Evolutionary conservation across 2,329 filamentous ascomycete species (phyloP).

Genomic region (Cordyceps cicadae): DNA sequence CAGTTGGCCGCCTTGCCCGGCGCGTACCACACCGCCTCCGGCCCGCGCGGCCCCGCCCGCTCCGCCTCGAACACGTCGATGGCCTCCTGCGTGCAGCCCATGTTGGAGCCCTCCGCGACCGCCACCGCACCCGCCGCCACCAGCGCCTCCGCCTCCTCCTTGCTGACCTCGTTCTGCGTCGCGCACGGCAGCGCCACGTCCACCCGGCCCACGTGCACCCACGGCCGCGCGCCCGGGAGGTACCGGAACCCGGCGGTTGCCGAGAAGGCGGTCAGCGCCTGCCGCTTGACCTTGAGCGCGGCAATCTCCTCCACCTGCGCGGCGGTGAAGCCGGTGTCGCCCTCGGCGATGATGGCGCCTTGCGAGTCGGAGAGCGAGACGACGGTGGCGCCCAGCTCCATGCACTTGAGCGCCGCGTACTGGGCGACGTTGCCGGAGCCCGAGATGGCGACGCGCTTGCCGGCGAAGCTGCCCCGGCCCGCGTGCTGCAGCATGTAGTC

Average conservation of each 20-base stretch:
- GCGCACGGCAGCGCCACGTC: constrained; percentile 89
- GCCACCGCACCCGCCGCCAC: constrained; percentile 69
- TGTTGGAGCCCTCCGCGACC: constrained; percentile 96
- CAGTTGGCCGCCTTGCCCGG: constrained; percentile 97
- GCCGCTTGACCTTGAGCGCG: constrained; percentile 75
- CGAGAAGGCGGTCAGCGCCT: constrained; percentile 68
- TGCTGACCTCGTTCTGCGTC: constrained; percentile 94
- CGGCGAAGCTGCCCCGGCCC: constrained; percentile 74
- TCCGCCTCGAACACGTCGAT: constrained; percentile 86
- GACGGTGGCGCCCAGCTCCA: constrained; percentile 89
- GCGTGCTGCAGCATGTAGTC: constrained; percentile 91
- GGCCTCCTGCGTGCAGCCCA: constrained; percentile 94
- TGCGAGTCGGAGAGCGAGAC: constrained; percentile 90
- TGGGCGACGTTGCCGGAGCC: constrained; percentile 97
- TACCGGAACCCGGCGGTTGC: constrained; percentile 64
- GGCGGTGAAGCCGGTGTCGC: constrained; percentile 63
- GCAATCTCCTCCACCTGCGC: constrained; percentile 75
- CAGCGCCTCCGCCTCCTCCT: constrained; percentile 79
- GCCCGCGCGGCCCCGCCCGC: constrained; percentile 57
- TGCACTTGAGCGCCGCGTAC: constrained; percentile 91
- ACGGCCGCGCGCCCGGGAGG: constrained; percentile 78
- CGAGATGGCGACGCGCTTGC: constrained; percentile 92
- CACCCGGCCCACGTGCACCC: constrained; percentile 81
- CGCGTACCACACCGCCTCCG: constrained; percentile 80
- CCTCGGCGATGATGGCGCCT: constrained; percentile 70